Base-by-base conservation (phyloP, 2,329 filamentous ascomycete species). In the Lasiodiplodia sp. region DNA sequence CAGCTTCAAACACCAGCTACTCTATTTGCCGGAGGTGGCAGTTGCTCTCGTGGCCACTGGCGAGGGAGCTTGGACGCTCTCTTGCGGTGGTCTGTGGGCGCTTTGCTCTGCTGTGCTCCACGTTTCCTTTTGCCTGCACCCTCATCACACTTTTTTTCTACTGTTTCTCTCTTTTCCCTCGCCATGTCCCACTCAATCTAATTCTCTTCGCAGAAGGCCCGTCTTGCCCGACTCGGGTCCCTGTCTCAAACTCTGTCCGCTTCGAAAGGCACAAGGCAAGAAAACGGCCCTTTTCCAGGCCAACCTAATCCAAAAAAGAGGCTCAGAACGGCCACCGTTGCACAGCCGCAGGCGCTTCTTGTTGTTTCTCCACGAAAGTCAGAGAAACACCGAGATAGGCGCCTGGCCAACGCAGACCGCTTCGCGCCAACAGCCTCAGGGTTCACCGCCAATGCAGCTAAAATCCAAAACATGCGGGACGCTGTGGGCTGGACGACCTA, bases 281-380 rank as follows among this genome's bases (percentile, higher is more conserved):
- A 14, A 64, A 64, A 21, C 44, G 60, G 44, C 47, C 60, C 58
- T 51, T 64, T 25, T 64, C n/a, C 40, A 6, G 28, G 25, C n/a
- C 38, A 52, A 3, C 7, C 60, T 64, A 52, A 37, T 37, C 60
- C 60, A 23, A 52, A 64, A 64, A 23, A 64, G 28, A 23, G 14
- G 12, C 14, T 25, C 60, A 23, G 47, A 64, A 31, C 60, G 60
- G 60, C 60, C 47, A 64, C 60, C 60, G 60, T 38, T 64, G 60
- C 60, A 52, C 47, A 37, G 6, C 44, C 47, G 60, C 47, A 52
- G 18, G 58, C 18, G 37, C 47, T 14, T 37, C 34, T 23, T 18
- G 38, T 14, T 47, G 40, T 14, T 40, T 47, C 40, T 47, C 18
- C 40, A 47, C 40, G 40, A 47, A n/a, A 11, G 12, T 18, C 12